Evolutionary conservation across 441 rosid species (phyloP).

Genomic region (Euphorbia schlechtendalii): DNA sequence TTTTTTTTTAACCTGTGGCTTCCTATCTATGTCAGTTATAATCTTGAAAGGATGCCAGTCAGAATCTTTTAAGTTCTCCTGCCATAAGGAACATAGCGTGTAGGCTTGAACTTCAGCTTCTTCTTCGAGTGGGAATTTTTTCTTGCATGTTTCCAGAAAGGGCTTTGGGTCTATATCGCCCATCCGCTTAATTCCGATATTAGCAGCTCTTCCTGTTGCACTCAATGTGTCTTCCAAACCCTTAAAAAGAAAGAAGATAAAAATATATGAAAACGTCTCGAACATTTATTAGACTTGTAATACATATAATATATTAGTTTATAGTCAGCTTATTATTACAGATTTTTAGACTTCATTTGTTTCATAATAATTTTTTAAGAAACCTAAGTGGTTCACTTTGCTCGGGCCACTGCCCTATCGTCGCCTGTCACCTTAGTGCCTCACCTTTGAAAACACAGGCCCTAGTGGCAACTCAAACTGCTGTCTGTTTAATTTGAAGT

Average conservation of each 20-base stretch:
- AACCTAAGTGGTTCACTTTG: too few species aligned
- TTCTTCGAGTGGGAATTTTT: conserved; percentile 35
- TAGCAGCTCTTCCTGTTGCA: conserved; percentile 22
- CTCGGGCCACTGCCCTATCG: too few species aligned
- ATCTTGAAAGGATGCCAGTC: conserved; percentile 68
- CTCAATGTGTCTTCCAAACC: conserved; percentile 40
- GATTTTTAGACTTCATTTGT: too few species aligned
- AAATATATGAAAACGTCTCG: too few species aligned
- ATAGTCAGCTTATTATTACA: too few species aligned
- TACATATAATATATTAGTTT: too few species aligned
- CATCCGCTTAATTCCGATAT: conserved; percentile 67
- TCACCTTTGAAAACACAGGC: too few species aligned
- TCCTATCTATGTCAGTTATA: conserved; percentile 28
- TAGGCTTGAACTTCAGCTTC: conserved; percentile 51
- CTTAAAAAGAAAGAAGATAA: conserved; percentile 28
- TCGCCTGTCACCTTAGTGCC: too few species aligned
- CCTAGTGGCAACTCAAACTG: too few species aligned
- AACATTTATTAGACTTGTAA: too few species aligned
- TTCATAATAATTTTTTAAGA: too few species aligned
- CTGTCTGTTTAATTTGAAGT: too few species aligned
- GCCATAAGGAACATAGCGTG: conserved; percentile 67
- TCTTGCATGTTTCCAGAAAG: conserved; percentile 44
- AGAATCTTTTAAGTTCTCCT: conserved; percentile 52
- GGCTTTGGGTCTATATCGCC: conserved; percentile 70
- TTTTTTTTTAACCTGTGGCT: conserved; percentile 32